phyloP scores from a whole-genome alignment of 306 rosid species.

The Trichosanthes truncata region DNA sequence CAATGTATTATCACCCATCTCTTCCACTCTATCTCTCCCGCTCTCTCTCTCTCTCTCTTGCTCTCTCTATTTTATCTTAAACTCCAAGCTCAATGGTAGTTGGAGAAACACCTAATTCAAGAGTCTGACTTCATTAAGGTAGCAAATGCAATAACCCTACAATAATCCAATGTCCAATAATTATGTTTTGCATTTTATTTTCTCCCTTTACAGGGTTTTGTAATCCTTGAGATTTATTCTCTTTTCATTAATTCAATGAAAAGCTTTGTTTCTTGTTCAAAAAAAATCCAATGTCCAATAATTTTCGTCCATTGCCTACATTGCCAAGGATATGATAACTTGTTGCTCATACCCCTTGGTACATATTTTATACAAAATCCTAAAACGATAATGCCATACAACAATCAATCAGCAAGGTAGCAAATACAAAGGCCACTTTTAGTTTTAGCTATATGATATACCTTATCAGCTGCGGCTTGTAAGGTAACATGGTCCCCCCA shows the following conservation, averaged over 20 bases:
- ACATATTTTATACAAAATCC: neutral
- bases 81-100: neutral
- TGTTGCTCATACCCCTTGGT: neutral
- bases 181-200: too few relatives aligned
- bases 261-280: too few relatives aligned
- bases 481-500: constrained; percentile 98
- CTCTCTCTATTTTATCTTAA: neutral
- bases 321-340: neutral
- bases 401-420: neutral
- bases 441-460: neutral
- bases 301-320: neutral
- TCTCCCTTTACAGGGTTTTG: too few relatives aligned
- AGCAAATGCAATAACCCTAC: neutral
- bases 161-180: neutral
- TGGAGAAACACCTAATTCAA: neutral
- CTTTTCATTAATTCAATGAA: too few relatives aligned
- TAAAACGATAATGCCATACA: neutral
- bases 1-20: neutral
- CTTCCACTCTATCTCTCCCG: neutral
- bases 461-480: constrained; percentile 60
- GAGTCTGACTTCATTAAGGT: neutral
- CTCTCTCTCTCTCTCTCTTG: neutral
- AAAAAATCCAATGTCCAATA: neutral
- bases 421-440: neutral
- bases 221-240: too few relatives aligned